Evolutionary conservation across 1,284 basidiomycete genomes (phyloP).

Genomic region (Anthracocystis setariae): DNA sequence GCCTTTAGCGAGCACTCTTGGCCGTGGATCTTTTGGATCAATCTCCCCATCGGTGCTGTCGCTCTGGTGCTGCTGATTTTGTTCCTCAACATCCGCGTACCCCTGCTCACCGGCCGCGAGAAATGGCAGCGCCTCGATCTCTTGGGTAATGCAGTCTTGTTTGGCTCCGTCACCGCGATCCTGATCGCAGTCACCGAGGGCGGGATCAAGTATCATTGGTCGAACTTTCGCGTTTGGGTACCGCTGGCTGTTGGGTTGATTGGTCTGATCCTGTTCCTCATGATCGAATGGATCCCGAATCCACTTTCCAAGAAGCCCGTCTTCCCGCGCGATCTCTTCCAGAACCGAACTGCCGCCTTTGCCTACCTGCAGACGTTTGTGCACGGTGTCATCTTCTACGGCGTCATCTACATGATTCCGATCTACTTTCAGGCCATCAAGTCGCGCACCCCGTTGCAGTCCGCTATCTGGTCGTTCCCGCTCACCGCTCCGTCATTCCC

Average conservation of each 20-base stretch:
- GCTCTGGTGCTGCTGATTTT: slow-evolving; percentile 27
- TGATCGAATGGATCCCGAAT: slow-evolving; percentile 51
- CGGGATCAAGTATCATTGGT: slow-evolving; percentile 67
- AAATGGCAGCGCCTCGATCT: slow-evolving; percentile 68
- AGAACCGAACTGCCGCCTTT: slow-evolving; percentile 56
- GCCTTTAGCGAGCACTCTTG: slow-evolving; percentile 66
- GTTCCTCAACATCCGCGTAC: slow-evolving; percentile 63
- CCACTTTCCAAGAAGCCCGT: slow-evolving; percentile 52
- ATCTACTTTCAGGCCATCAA: slow-evolving; percentile 72
- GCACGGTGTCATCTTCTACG: slow-evolving; percentile 62
- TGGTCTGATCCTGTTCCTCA: slow-evolving; percentile 62
- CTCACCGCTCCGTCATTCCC: slow-evolving; percentile 51
- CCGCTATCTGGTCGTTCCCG: slow-evolving; percentile 70
- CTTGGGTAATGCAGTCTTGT: slow-evolving; percentile 64
- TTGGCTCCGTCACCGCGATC: slow-evolving; percentile 57
- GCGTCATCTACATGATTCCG: slow-evolving; percentile 56
- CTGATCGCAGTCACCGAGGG: slow-evolving; percentile 68
- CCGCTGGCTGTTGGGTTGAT: slow-evolving; percentile 64
- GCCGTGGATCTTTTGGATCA: slow-evolving; percentile 70
- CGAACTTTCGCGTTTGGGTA: slow-evolving; percentile 52
- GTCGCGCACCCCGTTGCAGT: slow-evolving; percentile 69
- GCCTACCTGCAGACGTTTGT: slow-evolving; percentile 66
- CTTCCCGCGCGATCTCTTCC: slow-evolving; percentile 62
- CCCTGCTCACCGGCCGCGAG: slow-evolving; percentile 57
- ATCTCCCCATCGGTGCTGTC: slow-evolving; percentile 35